Evolutionary conservation across 257 asterid genomes (phyloP), one percentile per base, ranked within the genome.

Genomic region (Datura wrightii): DNA sequence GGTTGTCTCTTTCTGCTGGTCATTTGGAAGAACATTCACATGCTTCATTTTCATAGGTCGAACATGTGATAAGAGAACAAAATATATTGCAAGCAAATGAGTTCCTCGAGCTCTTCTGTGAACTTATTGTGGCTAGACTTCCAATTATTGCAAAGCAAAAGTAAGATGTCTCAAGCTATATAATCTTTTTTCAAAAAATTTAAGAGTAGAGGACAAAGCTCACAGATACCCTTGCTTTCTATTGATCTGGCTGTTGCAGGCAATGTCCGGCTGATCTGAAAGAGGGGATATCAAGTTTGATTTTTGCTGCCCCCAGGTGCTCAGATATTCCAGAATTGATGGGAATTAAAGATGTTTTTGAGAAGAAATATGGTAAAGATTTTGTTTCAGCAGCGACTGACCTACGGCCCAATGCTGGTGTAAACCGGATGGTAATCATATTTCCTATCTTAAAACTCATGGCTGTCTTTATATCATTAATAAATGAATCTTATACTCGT

Each of bases 281-380:
- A 90, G 99, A 94, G 94, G 99, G 98, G 80, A 93, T 96, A 87
- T 86, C 98, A 9, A 96, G 99, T 87, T 88, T 96, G 65, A 83
- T 96, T 62, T 96, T 94, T 89, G 98, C 99, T 34, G 98, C 88
- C 85, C 99, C 99, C 53, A 94, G 99, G 83, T 96, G 98, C 91
- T 96, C 99, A 1, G 98, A 96, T 80, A 92, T 96, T 82, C 98
- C 99, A 15, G 99, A 96, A 92, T 88, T 96, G 10, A 62, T 89
- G 88, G 90, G 91, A 70, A 90, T 96, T 59, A 89, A 92, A 80
- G 95, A 96, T 44, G 88, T 94, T 48, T 96, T 96, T 67, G 90
- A 88, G 90, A 96, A 96, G 87, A 94, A 93, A 87, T 94, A 93
- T 19, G 99, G 99, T 14, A 92, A 93, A 89, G 99, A 96, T 91